Evolutionary conservation across 2,329 filamentous ascomycete genomes (phyloP).

Genomic region (Neophaeococcomyces mojaviensis): DNA sequence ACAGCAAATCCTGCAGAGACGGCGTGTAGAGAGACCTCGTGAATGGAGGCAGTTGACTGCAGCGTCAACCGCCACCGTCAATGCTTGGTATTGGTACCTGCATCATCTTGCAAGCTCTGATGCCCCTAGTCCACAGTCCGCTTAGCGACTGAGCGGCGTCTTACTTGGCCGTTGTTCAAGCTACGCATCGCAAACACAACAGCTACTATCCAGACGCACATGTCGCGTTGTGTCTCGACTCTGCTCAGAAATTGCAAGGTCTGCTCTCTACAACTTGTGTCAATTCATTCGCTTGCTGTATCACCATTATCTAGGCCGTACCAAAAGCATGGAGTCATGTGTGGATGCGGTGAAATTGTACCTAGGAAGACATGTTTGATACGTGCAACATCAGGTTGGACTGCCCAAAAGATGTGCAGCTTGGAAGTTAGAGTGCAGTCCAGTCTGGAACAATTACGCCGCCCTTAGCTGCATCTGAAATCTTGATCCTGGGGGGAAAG

Average conservation of each 20-base stretch:
- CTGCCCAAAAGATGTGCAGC: not conserved
- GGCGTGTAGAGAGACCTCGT: conserved; percentile 5
- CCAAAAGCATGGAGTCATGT: not conserved
- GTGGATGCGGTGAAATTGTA: conserved; percentile 3
- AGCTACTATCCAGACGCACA: no score
- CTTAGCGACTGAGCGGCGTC: no score
- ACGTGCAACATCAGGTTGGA: not conserved
- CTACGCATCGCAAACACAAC: no score
- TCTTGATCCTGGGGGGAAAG: not conserved
- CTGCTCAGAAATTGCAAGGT: no score
- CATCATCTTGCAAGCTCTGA: not conserved
- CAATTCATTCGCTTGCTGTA: no score
- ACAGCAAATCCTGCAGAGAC: not conserved
- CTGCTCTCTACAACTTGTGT: no score
- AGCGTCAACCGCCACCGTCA: conserved; percentile 1
- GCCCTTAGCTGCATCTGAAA: not conserved
- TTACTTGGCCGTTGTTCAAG: no score
- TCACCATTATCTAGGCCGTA: not conserved
- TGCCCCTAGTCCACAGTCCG: not conserved
- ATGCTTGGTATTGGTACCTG: conserved; percentile 7
- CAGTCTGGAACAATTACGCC: not conserved
- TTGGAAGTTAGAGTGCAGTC: not conserved
- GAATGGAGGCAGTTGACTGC: conserved; percentile 5
- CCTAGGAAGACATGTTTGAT: not conserved
- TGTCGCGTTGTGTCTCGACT: no score